Evolutionary conservation across 1,139 yeast species (phyloP).

Genomic region (Meyerozyma smithsonii): DNA sequence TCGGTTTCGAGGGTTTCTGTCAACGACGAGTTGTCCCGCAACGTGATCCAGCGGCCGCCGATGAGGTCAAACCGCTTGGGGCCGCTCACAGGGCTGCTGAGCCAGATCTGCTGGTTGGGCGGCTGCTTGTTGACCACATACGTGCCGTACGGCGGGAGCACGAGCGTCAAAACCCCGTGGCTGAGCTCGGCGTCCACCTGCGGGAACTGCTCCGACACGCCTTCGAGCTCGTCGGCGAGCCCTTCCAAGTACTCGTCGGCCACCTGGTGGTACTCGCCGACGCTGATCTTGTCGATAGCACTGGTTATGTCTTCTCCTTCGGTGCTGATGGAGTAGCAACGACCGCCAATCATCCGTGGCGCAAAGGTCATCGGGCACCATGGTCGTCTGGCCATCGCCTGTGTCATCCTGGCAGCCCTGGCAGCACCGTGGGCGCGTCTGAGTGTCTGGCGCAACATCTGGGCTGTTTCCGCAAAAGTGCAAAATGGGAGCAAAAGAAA

Average conservation of each 20-base stretch:
- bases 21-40: slow-evolving; percentile 50
- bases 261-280: slow-evolving; percentile 49
- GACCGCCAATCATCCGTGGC: background rate
- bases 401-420: background rate
- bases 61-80: slow-evolving; percentile 65
- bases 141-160: slow-evolving; percentile 64
- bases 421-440: background rate
- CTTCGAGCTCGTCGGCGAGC: slow-evolving; percentile 61
- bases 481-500: background rate
- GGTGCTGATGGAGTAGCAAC: slow-evolving; percentile 26
- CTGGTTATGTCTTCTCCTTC: slow-evolving; percentile 49
- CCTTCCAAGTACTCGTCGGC: slow-evolving; percentile 64
- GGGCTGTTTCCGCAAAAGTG: too few species aligned
- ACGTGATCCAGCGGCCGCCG: slow-evolving; percentile 55
- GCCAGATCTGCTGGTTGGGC: slow-evolving; percentile 90
- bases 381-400: background rate
- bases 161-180: slow-evolving; percentile 78
- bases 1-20: slow-evolving; percentile 46
- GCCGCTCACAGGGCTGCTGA: slow-evolving; percentile 88
- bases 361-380: background rate
- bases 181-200: slow-evolving; percentile 73
- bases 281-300: slow-evolving; percentile 42
- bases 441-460: background rate
- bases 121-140: slow-evolving; percentile 93
- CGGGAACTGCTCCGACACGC: slow-evolving; percentile 51